Percentiles rank a stretch among this genome's conserved stretches.
Conservation (phyloP, 257 asterid genomes). For the Gynochthodes officinalis region DNA sequence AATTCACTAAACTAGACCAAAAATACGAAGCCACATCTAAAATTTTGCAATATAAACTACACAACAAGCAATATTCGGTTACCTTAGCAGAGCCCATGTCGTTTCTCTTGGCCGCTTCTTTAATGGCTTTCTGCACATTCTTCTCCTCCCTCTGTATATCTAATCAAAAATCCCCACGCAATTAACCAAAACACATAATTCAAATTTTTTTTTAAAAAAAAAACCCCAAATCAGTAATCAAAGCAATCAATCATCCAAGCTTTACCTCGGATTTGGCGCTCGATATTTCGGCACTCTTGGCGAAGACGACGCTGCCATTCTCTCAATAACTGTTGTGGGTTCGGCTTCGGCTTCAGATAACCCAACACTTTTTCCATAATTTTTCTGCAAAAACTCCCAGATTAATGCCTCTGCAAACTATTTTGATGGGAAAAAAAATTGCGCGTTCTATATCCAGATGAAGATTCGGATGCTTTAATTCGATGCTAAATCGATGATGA, state of each 20-base stretch:
- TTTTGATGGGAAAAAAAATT: not conserved
- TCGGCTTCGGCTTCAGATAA: constrained; percentile 76
- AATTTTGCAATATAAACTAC: not conserved
- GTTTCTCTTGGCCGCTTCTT: constrained; percentile 91
- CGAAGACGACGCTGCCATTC: constrained; percentile 99
- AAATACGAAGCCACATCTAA: not conserved
- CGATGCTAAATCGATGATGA: not conserved
- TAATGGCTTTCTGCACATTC: constrained; percentile 89
- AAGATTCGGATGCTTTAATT: not conserved
- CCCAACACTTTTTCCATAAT: constrained; percentile 75
- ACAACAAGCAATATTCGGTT: constrained; percentile 2
- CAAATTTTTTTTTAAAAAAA: not conserved
- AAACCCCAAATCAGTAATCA: not conserved
- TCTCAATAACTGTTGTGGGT: constrained; percentile 77
- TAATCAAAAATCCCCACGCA: constrained; percentile 29
- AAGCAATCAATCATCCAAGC: not conserved
- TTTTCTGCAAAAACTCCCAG: not conserved
- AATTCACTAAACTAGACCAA: not conserved
- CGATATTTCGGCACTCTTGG: constrained; percentile 86
- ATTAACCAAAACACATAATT: constrained; percentile 14
- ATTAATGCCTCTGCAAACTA: not conserved
- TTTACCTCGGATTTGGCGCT: constrained; percentile 94
- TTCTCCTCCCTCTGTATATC: constrained; percentile 97
- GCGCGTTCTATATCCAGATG: not conserved
- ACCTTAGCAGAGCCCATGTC: constrained; percentile 99